Evolutionary conservation across 345 rosid genomes (phyloP), one percentile per base, ranked within the genome.

Genomic region (Iberis pinnata): DNA sequence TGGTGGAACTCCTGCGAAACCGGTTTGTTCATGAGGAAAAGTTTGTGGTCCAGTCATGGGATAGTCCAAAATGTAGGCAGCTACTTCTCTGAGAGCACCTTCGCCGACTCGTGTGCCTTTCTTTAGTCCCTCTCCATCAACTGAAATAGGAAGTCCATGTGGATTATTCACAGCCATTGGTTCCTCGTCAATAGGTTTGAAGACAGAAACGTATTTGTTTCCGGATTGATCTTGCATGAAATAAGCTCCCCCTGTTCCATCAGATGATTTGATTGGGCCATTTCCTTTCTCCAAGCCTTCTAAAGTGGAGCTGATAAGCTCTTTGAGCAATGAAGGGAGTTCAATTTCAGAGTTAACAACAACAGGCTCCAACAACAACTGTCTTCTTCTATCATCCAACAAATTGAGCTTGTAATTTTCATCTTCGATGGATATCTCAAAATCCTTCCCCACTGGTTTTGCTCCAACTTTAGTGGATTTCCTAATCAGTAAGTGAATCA

Each of bases 151-250:
- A 24, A 73, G 68, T 18, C 82, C 92, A 8, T 36, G 76, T 4
- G 95, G 97, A 49, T 88, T 88, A 65, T 82, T 88, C 54, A 78
- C 73, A 44, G 97, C 88, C 86, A 80, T 70, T 46, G 97, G 97
- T 60, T 88, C 97, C 73, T 88, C 97, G 59, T 88, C 95, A 32
- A 70, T 68, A 46, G 97, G 97, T 64, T 88, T 88, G 49, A 88
- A 85, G 58, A 88, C 86, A 6, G 97, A 80, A 33, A 76, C 64
- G 54, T 71, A 82, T 18, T 71, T 72, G 60, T 64, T 64, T 55
- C 89, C 89, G 10, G 82, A 76, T 32, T 68, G 50, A 63, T 88
- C 88, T 73, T 72, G 84, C 97, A 88, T 85, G 56, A 88, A 76
- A 56, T 88, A 88, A 52, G 81, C 83, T 51, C 97, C 97, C 39